A percentile compares a stretch with the other conserved stretches of the same genome.
Conservation (phyloP, 495 filamentous ascomycete species). For the Penicillium egyptiacum region DNA sequence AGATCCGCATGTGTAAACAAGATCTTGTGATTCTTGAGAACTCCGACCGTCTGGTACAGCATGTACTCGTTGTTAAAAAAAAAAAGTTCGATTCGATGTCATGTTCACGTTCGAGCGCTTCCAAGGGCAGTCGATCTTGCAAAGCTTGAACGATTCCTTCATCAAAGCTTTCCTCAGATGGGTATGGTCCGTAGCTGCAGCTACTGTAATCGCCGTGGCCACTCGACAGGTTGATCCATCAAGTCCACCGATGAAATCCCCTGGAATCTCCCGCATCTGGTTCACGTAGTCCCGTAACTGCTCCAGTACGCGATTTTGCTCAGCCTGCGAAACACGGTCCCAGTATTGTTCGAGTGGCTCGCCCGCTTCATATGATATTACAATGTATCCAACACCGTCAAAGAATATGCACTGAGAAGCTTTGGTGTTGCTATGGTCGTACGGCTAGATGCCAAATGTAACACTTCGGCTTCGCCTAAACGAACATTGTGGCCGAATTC, state of each 20-base stretch:
- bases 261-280: constrained; percentile 2
- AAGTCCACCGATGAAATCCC: background rate
- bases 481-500: background rate
- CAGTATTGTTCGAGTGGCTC: background rate
- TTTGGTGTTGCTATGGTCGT: background rate
- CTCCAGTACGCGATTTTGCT: background rate
- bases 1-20: constrained; percentile 37
- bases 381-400: background rate
- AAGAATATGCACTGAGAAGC: background rate
- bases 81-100: background rate
- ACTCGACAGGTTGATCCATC: background rate
- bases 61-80: background rate
- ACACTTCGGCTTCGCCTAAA: background rate
- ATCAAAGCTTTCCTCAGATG: background rate
- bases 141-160: background rate
- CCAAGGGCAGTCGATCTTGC: background rate
- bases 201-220: background rate
- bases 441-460: background rate
- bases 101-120: background rate
- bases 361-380: background rate
- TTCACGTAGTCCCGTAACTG: constrained; percentile 1
- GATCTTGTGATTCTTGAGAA: constrained; percentile 22
- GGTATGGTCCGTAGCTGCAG: background rate
- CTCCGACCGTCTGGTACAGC: background rate
- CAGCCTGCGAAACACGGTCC: background rate